Conservation (phyloP, 2,329 filamentous ascomycete species). For the Trichoderma pleuroti region DNA sequence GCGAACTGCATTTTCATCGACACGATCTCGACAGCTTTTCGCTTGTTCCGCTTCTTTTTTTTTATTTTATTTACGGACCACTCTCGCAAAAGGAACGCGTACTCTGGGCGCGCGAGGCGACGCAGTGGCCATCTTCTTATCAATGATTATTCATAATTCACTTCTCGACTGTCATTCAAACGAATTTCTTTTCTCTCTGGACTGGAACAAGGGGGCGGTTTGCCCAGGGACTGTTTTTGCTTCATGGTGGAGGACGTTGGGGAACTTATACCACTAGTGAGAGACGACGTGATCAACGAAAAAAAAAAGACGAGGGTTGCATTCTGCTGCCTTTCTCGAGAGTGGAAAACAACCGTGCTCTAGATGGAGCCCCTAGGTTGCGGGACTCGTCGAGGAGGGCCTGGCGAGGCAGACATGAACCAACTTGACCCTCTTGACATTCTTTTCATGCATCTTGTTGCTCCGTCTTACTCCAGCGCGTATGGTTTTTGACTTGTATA, state of each 20-base stretch:
- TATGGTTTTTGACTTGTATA: slow-evolving; percentile 9
- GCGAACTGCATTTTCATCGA: slow-evolving; percentile 30
- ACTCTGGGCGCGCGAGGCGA: slow-evolving; percentile 21
- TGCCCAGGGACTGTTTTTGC: slow-evolving; percentile 10
- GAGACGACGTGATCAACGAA: neutral
- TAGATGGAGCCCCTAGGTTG: slow-evolving; percentile 1
- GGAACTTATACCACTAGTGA: neutral
- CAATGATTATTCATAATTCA: slow-evolving; percentile 36
- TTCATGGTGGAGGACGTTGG: slow-evolving; percentile 1
- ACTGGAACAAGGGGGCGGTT: slow-evolving; percentile 21
- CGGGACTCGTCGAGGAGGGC: slow-evolving; percentile 10
- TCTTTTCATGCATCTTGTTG: neutral
- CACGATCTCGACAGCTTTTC: slow-evolving; percentile 18
- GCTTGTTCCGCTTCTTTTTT: neutral
- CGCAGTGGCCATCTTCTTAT: slow-evolving; percentile 22
- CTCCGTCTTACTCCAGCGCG: slow-evolving; percentile 6
- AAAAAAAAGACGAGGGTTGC: neutral
- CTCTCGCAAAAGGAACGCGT: neutral
- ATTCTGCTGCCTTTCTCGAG: slow-evolving; percentile 15
- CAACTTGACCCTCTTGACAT: neutral
- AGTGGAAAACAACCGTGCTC: slow-evolving; percentile 3
- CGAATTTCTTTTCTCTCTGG: slow-evolving; percentile 31
- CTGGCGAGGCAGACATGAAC: slow-evolving; percentile 16
- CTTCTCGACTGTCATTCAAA: slow-evolving; percentile 40
- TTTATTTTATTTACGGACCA: slow-evolving; percentile 1